Base-by-base conservation (phyloP, 2,329 filamentous ascomycete genomes). In the Verticillium klebahnii region DNA sequence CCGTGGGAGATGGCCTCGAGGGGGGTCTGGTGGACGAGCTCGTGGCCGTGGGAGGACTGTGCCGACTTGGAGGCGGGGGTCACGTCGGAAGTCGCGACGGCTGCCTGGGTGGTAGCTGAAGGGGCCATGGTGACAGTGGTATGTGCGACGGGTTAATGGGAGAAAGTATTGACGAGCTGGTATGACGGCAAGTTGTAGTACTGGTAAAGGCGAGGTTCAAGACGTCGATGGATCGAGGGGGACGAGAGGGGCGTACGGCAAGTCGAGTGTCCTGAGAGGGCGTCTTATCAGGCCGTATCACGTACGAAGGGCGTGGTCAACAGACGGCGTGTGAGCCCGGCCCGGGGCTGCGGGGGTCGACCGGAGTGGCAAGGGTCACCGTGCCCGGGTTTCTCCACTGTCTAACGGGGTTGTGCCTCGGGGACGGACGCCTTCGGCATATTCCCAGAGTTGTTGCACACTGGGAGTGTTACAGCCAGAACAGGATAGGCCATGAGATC, bases 1-100 rank as follows among this genome's bases (percentile, higher is more conserved):
- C 73, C 73, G 45, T 75, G 73, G 5, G 72, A 75, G 50, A 75
- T 74, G 37, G 73, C 73, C 62, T 75, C 72, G 32, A 75, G 62
- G 2, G 73, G 72, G 14, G 73, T 75, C 59, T 67, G 67, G 57
- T 62, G 58, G 56, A 52, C 58, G 60, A 66, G 63, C 31, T 66
- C 65, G 25, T 65, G 62, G 57, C 65, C 63, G 7, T 65, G 65
- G 56, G 63, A 64, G 36, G 57, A 17, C 39, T 65, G 36, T 25
- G 54, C 57, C 57, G 73, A 69, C 62, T 68, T 64, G 36, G 54
- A 65, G 7, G 54, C 52, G 40, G 67, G 59, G 23, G n/a, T 58
- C 3, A 52, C 40, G 32, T 59, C 62, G 17, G 57, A 31, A 40
- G 45, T 39, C 17, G 56, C 45, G 50, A 55, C 36, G 56, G 68